These are phyloP conservation scores for Diaporthe citriasiana DNA, from an alignment of 2,329 filamentous ascomycete genomes.

Conservation along the genomic window DNA sequence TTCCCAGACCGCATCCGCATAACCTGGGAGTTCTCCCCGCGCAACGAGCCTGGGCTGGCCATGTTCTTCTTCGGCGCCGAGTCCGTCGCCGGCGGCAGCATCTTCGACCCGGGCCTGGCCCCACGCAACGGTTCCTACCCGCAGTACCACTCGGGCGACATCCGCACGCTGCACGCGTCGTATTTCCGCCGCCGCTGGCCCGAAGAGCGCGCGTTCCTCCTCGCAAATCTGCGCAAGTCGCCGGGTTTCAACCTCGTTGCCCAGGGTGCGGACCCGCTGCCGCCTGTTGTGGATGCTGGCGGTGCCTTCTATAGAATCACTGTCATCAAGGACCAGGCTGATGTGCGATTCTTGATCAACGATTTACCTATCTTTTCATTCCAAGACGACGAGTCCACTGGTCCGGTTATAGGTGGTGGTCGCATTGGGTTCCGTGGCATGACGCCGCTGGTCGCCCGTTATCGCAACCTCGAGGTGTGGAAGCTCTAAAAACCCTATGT, in stretches of 20 bases:
- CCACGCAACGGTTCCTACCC: conserved; percentile 48
- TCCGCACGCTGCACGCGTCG: conserved; percentile 45
- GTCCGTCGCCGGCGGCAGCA: conserved; percentile 47
- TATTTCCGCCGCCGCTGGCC: conserved; percentile 47
- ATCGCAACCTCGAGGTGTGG: conserved; percentile 25
- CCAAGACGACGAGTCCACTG: conserved; percentile 48
- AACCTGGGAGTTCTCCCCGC: conserved; percentile 51
- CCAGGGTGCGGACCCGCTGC: conserved; percentile 50
- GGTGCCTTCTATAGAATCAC: conserved; percentile 51
- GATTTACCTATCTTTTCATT: conserved; percentile 49
- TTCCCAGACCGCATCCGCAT: conserved; percentile 51
- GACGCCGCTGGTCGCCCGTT: conserved; percentile 4
- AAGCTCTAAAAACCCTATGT: neutral
- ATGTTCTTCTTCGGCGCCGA: conserved; percentile 54
- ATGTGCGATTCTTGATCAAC: conserved; percentile 50
- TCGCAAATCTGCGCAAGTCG: conserved; percentile 51
- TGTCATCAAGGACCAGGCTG: conserved; percentile 50
- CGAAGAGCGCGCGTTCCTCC: conserved; percentile 50
- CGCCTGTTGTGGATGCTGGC: conserved; percentile 48
- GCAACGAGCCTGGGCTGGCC: conserved; percentile 50
- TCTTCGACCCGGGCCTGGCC: conserved; percentile 48
- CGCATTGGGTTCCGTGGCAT: conserved; percentile 49
- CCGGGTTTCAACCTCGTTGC: conserved; percentile 50
- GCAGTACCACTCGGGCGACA: conserved; percentile 46
- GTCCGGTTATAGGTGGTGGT: conserved; percentile 46